Evolutionary conservation across 2,329 filamentous ascomycete species (phyloP).

Genomic region (Ceratocystis variospora): DNA sequence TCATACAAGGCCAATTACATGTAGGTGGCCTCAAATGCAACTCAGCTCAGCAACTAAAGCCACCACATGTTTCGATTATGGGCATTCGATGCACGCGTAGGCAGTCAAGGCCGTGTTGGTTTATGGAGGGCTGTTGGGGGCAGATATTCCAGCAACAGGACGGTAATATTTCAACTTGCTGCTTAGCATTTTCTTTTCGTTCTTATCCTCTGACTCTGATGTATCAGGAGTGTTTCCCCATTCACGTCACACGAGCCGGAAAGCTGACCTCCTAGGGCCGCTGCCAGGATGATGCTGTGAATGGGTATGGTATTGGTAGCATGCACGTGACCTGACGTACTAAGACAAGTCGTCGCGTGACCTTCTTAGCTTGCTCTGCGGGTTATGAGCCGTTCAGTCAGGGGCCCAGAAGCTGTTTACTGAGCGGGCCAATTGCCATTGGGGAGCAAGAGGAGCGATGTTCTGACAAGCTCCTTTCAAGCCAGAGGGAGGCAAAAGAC

Average conservation of each 20-base stretch:
- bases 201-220: neutral
- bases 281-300: neutral
- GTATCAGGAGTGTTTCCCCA: neutral
- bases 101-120: no score
- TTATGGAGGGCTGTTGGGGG: no score
- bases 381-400: neutral
- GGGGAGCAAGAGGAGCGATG: neutral
- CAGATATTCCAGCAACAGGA: no score
- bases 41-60: neutral
- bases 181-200: neutral
- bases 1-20: neutral
- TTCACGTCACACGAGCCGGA: constrained; percentile 1
- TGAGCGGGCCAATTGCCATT: neutral
- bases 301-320: neutral
- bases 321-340: neutral
- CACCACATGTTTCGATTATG: neutral
- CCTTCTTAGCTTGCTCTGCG: neutral
- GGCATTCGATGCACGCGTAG: neutral
- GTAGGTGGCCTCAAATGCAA: neutral
- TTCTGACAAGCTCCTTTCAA: neutral
- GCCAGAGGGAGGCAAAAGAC: no score
- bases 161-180: no score
- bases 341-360: constrained; percentile 3
- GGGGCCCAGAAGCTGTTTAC: neutral
- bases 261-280: neutral